phyloP scores from a whole-genome alignment of 1,139 yeast genomes.

The Pichia sp. region DNA sequence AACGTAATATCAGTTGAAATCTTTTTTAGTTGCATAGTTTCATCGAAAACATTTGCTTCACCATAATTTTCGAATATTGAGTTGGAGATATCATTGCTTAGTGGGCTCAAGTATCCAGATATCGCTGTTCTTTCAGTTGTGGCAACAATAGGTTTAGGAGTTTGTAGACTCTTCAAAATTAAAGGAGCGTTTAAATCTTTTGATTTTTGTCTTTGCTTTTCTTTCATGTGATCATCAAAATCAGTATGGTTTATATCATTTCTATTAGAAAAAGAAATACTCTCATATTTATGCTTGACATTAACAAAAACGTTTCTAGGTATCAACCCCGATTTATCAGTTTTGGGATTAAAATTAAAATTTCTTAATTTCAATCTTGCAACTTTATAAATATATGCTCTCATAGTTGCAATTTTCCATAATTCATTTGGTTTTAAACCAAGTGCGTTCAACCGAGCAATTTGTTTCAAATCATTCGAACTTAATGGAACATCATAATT shows the following conservation, averaged over 20 bases:
- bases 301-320: conserved; percentile 71
- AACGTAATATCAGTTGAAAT: conserved; percentile 34
- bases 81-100: neutral
- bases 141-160: conserved; percentile 47
- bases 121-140: conserved; percentile 44
- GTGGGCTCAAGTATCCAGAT: too few species aligned
- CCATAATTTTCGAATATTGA: conserved; percentile 36
- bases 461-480: conserved; percentile 71
- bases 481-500: conserved; percentile 39
- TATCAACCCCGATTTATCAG: conserved; percentile 33
- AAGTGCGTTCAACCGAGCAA: conserved; percentile 57
- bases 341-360: conserved; percentile 13
- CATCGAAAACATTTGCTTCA: conserved; percentile 30
- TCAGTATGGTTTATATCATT: neutral
- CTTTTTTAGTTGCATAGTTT: conserved; percentile 21
- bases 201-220: neutral
- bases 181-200: conserved; percentile 6
- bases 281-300: conserved; percentile 44
- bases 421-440: conserved; percentile 69
- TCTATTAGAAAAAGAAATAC: neutral
- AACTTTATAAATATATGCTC: conserved; percentile 62
- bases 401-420: conserved; percentile 73
- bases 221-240: neutral
- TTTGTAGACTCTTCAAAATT: conserved; percentile 26
- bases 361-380: conserved; percentile 32